Evolutionary conservation across 331 rosid genomes (phyloP).

Genomic region (Quercus tomentella): DNA sequence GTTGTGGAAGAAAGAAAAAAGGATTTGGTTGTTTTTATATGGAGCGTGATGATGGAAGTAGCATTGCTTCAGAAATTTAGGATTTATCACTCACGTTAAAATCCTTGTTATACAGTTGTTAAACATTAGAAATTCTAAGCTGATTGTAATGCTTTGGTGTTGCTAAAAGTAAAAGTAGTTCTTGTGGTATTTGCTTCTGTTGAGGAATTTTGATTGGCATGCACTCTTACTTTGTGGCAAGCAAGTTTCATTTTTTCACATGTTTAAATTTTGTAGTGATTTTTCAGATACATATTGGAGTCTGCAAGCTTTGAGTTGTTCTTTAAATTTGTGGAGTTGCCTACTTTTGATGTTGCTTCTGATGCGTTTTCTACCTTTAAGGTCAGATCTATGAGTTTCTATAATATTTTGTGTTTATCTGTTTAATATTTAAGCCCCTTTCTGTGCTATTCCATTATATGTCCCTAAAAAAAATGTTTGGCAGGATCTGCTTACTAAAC

Average conservation of each 20-base stretch:
- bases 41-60: background rate
- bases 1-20: background rate
- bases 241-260: conserved; percentile 30
- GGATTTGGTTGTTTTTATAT: background rate
- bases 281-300: conserved; percentile 91
- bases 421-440: background rate
- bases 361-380: conserved; percentile 96
- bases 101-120: background rate
- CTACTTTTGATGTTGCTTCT: conserved; percentile 88
- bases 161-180: background rate
- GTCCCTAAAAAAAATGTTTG: conserved; percentile 27
- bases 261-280: conserved; percentile 31
- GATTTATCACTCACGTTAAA: background rate
- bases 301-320: conserved; percentile 89
- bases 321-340: conserved; percentile 90
- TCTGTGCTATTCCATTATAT: conserved; percentile 14
- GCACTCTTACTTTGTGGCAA: conserved; percentile 5
- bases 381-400: conserved; percentile 44
- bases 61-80: background rate
- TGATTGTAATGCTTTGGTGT: background rate
- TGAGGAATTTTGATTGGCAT: conserved; percentile 7
- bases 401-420: background rate
- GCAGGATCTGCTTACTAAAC: conserved; percentile 95
- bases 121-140: background rate
- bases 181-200: background rate